Evolutionary conservation across 352 stramenopile species (phyloP).

Genomic region (Aphanomyces astaci): DNA sequence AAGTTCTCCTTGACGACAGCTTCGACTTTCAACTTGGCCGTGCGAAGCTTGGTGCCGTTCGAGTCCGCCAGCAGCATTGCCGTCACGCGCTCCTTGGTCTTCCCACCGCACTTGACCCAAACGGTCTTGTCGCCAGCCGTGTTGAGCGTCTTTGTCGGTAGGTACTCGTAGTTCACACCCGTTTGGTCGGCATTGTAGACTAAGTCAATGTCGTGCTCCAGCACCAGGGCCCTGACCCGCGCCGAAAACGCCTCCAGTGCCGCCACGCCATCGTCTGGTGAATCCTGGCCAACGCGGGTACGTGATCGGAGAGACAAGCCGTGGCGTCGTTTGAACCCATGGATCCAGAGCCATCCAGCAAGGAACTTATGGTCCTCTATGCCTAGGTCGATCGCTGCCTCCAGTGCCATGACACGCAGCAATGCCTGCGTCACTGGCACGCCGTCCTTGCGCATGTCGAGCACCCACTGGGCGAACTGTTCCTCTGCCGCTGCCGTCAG

Average conservation of each 20-base stretch:
- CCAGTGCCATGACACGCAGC: background rate
- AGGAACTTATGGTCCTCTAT: background rate
- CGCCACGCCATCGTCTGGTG: background rate
- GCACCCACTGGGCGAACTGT: background rate
- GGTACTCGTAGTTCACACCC: constrained; percentile 27
- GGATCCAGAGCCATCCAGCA: constrained; percentile 1
- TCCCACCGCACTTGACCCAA: no score
- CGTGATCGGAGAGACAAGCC: background rate
- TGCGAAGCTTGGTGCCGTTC: constrained; percentile 25
- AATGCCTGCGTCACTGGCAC: background rate
- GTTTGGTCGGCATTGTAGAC: constrained; percentile 23
- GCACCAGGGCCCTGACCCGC: background rate
- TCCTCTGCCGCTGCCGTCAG: background rate
- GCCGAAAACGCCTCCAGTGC: background rate
- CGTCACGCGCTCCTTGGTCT: no score
- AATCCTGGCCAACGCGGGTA: background rate
- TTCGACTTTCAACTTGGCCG: constrained; percentile 1
- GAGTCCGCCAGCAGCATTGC: constrained; percentile 27
- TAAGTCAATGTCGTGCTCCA: background rate
- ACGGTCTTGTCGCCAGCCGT: no score
- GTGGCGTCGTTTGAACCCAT: constrained; percentile 4
- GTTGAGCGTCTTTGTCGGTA: constrained; percentile 17
- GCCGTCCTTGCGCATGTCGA: background rate
- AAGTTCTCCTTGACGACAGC: constrained; percentile 20
- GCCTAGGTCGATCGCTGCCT: constrained; percentile 1